phyloP scores from a whole-genome alignment of 2,329 filamentous ascomycete species.

The Talaromyces sp. region DNA sequence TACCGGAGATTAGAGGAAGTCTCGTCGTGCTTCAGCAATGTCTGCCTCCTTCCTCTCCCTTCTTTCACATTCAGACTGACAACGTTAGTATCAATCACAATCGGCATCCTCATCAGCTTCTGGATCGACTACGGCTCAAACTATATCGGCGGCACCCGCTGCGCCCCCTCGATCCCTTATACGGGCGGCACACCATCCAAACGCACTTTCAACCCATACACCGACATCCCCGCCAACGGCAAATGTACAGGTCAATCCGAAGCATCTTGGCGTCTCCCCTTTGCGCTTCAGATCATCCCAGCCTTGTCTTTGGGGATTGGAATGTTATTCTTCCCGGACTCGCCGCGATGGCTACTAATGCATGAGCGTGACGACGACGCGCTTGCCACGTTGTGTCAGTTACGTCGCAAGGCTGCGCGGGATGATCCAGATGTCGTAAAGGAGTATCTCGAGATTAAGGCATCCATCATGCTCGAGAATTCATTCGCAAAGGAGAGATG shows the following conservation, averaged over 20 bases:
- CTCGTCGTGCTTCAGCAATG: slow-evolving; percentile 40
- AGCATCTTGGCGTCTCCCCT: slow-evolving; percentile 48
- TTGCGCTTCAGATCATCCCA: slow-evolving; percentile 47
- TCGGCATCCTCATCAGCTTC: slow-evolving; percentile 38
- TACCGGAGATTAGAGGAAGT: slow-evolving; percentile 37
- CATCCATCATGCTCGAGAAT: slow-evolving; percentile 40
- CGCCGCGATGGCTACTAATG: slow-evolving; percentile 54
- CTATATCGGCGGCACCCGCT: slow-evolving; percentile 45
- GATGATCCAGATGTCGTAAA: slow-evolving; percentile 47
- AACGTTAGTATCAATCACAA: slow-evolving; percentile 42
- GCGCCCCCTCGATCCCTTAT: slow-evolving; percentile 49
- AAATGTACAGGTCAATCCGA: slow-evolving; percentile 49
- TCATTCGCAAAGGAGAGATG: slow-evolving; percentile 32
- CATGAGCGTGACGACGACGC: slow-evolving; percentile 51
- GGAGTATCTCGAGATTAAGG: slow-evolving; percentile 52
- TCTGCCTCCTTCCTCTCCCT: slow-evolving; percentile 18
- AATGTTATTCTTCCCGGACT: slow-evolving; percentile 53
- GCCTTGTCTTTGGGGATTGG: slow-evolving; percentile 39
- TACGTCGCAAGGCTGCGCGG: slow-evolving; percentile 45
- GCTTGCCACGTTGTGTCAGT: slow-evolving; percentile 44
- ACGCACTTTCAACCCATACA: slow-evolving; percentile 42
- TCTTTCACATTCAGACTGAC: background rate
- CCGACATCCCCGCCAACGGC: slow-evolving; percentile 43
- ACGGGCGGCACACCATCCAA: slow-evolving; percentile 41
- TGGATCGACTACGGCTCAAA: slow-evolving; percentile 46